A percentile compares a stretch with the other conserved stretches of the same genome.
These are phyloP conservation scores for Suhomyces prunicola DNA, from an alignment of 805 yeast species.

Conservation along the genomic window DNA sequence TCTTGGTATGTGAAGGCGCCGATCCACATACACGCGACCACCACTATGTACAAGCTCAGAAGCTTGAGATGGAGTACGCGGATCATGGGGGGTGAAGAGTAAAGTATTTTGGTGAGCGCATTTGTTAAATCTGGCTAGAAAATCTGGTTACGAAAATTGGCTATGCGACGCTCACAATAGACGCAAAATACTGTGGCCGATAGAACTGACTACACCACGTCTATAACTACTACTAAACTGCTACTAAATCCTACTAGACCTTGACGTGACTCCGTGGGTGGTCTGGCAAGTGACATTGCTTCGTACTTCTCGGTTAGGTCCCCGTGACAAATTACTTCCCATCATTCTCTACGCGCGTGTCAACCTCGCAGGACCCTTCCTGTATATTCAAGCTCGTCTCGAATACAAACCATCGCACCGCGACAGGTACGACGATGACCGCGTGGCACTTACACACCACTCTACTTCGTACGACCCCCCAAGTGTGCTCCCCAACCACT, in stretches of 20 bases:
- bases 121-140: background rate
- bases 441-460: background rate
- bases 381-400: background rate
- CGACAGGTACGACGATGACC: background rate
- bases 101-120: background rate
- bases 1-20: constrained; percentile 31
- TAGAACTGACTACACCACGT: background rate
- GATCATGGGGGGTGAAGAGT: background rate
- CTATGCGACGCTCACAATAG: background rate
- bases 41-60: constrained; percentile 23
- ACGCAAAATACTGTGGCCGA: too few relatives aligned
- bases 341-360: background rate
- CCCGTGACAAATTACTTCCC: background rate
- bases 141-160: background rate
- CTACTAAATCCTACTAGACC: background rate
- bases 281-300: too few relatives aligned
- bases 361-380: background rate
- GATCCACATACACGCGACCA: constrained; percentile 27
- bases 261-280: too few relatives aligned
- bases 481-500: background rate
- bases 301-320: background rate
- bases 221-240: background rate
- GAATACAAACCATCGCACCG: background rate
- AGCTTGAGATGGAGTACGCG: constrained; percentile 18
- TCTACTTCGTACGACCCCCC: background rate